phyloP scores from a whole-genome alignment of 768 basidiomycete genomes.

The Psilocybe tampanensis region DNA sequence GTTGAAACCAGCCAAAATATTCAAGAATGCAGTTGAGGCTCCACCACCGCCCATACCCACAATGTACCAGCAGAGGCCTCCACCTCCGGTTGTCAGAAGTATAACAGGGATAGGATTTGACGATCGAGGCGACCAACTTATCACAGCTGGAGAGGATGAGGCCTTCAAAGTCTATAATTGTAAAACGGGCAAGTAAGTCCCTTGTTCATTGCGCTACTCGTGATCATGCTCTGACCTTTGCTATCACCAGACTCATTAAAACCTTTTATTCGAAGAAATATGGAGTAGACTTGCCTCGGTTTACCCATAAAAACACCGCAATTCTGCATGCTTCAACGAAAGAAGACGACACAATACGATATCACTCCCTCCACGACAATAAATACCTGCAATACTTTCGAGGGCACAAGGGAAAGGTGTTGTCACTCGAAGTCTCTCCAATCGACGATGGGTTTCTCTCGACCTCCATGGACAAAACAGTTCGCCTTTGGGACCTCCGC shows the following conservation, averaged over 20 bases:
- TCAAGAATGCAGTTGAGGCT: slow-evolving; percentile 74
- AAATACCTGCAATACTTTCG: slow-evolving; percentile 95
- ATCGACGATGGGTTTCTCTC: slow-evolving; percentile 96
- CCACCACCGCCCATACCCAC: slow-evolving; percentile 48
- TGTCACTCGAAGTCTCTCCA: slow-evolving; percentile 90
- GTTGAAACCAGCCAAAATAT: slow-evolving; percentile 89
- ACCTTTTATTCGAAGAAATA: slow-evolving; percentile 94
- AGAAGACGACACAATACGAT: slow-evolving; percentile 92
- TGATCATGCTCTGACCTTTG: slow-evolving; percentile 18
- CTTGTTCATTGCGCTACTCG: slow-evolving; percentile 11
- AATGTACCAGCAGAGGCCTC: slow-evolving; percentile 34
- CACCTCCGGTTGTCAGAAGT: slow-evolving; percentile 58
- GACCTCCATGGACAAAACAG: slow-evolving; percentile 90
- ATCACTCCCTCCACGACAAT: slow-evolving; percentile 95
- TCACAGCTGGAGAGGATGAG: slow-evolving; percentile 93
- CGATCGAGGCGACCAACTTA: slow-evolving; percentile 81
- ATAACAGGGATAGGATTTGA: slow-evolving; percentile 92
- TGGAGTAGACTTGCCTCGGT: slow-evolving; percentile 91
- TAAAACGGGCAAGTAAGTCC: slow-evolving; percentile 90
- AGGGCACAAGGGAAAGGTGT: slow-evolving; percentile 88
- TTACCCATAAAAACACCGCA: slow-evolving; percentile 87
- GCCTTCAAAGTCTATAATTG: slow-evolving; percentile 87
- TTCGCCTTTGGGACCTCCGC: slow-evolving; percentile 94
- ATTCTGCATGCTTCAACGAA: slow-evolving; percentile 94
- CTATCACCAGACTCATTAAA: slow-evolving; percentile 62